A percentile compares a stretch with the other conserved stretches of the same genome.
phyloP scores from a whole-genome alignment of 495 filamentous ascomycete genomes.

The Clohesyomyces aquaticus region DNA sequence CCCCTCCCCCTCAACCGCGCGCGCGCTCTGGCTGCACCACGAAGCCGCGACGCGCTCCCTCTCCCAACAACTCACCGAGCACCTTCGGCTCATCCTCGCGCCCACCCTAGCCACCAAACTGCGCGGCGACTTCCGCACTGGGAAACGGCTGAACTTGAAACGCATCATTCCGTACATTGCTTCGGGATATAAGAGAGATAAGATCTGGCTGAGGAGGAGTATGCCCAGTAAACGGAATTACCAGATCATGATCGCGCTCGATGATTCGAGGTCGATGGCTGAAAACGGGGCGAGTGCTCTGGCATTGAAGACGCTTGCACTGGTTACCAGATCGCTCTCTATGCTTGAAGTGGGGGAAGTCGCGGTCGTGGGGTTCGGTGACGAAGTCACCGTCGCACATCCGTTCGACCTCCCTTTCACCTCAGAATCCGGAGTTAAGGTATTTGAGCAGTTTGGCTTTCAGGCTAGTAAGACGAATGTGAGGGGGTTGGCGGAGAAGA shows the following conservation, averaged over 20 bases:
- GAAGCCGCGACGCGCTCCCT: constrained; percentile 81
- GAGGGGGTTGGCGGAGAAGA: constrained; percentile 70
- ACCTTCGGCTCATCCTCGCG: constrained; percentile 91
- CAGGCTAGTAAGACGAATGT: constrained; percentile 84
- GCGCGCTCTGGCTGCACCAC: constrained; percentile 81
- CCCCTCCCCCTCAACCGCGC: constrained; percentile 63
- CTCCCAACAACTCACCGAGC: constrained; percentile 84
- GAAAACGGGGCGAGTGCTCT: constrained; percentile 69
- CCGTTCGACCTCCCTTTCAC: constrained; percentile 83
- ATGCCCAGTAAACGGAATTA: constrained; percentile 91
- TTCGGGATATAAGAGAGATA: constrained; percentile 95
- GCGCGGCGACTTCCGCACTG: constrained; percentile 94
- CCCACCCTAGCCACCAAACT: constrained; percentile 95
- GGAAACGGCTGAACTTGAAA: constrained; percentile 98
- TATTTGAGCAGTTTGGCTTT: constrained; percentile 86
- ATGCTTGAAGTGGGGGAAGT: constrained; percentile 94
- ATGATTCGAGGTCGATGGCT: constrained; percentile 92
- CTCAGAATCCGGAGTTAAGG: constrained; percentile 76
- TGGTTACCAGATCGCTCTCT: constrained; percentile 79
- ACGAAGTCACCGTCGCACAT: constrained; percentile 84
- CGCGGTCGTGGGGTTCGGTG: constrained; percentile 86
- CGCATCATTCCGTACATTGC: constrained; percentile 99
- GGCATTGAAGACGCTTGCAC: constrained; percentile 88
- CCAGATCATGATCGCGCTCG: constrained; percentile 95
- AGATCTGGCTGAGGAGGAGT: constrained; percentile 97